Evolutionary conservation across 1,139 yeast genomes (phyloP), one percentile per base, ranked within the genome.

Genomic region (Candida dubliniensis): DNA sequence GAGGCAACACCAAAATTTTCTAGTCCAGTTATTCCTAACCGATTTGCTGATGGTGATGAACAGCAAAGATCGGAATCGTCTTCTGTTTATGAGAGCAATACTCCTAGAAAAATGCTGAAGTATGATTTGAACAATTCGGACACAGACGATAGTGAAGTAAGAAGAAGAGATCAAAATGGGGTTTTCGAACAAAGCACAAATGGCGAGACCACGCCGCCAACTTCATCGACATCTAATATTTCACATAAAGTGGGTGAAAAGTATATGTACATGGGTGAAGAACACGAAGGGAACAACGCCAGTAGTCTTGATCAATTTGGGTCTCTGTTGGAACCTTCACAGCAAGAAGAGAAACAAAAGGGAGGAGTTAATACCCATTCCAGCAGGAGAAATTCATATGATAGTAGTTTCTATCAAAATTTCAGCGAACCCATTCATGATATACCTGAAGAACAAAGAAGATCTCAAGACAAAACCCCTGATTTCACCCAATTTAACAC

Each of bases 171-270:
- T 24, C 38, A 38, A 2, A 45, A 47, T 32, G 54, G 48, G 11
- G 53, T 58, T 1, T 54, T 57, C 2, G 63, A 54, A 26, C 57
- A 55, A 40, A 59, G 56, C 43, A 54, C 50, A 18, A 57, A 52
- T 36, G 58, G 54, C 18, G 45, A 51, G 42, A 42, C 57, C 1
- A 55, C 62, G 6, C 63, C 64, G 11, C 59, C 64, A 14, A 60
- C 64, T 6, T 60, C 62, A 31, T 57, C 57, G 38, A 56, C 64
- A 2, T 58, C 64, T 1, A 52, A 59, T 34, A 53, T 47, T 13
- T 57, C 54, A 27, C 50, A 50, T 10, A 47, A 47, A 31, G 34
- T 13, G 13, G 8, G 25, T 27, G 34, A 35, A 12, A 34, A 15
- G 31, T 15, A 18, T 29, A 25, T 15, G 3, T 23, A 14, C n/a